Evolutionary conservation across 1,139 yeast species (phyloP).

Genomic region (Yamadazyma atmosphaerica): DNA sequence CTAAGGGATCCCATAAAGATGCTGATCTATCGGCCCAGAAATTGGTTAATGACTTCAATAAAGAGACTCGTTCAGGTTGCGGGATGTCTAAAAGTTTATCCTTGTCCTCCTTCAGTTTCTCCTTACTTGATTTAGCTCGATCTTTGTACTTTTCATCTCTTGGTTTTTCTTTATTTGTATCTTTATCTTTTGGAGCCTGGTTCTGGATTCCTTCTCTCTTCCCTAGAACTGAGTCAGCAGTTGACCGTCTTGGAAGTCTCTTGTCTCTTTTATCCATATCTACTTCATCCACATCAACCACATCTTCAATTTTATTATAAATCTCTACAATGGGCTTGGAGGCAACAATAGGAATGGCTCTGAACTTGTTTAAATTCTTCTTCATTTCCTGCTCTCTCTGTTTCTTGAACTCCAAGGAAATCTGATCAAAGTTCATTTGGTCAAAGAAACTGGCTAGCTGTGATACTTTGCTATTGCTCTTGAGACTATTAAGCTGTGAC

Average conservation of each 20-base stretch:
- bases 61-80: slow-evolving; percentile 67
- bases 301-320: slow-evolving; percentile 86
- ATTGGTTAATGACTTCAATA: slow-evolving; percentile 80
- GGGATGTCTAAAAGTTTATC: slow-evolving; percentile 23
- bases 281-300: slow-evolving; percentile 52
- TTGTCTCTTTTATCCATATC: slow-evolving; percentile 6
- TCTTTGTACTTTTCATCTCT: slow-evolving; percentile 6
- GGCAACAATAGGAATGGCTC: slow-evolving; percentile 73
- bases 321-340: slow-evolving; percentile 91
- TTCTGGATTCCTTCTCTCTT: too few species aligned
- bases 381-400: slow-evolving; percentile 80
- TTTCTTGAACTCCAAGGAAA: slow-evolving; percentile 81
- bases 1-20: slow-evolving; percentile 90
- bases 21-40: slow-evolving; percentile 99
- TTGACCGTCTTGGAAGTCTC: slow-evolving; percentile 5
- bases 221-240: slow-evolving; percentile 5
- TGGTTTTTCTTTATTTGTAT: slow-evolving; percentile 6
- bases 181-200: too few species aligned
- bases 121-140: slow-evolving; percentile 13
- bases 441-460: slow-evolving; percentile 70
- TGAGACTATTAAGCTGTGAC: slow-evolving; percentile 2
- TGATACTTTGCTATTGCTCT: slow-evolving; percentile 44
- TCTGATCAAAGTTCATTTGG: slow-evolving; percentile 75
- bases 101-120: slow-evolving; percentile 13
- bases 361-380: slow-evolving; percentile 61